Evolutionary conservation across 2,329 filamentous ascomycete genomes (phyloP).

Genomic region (Mariannaea sp.): DNA sequence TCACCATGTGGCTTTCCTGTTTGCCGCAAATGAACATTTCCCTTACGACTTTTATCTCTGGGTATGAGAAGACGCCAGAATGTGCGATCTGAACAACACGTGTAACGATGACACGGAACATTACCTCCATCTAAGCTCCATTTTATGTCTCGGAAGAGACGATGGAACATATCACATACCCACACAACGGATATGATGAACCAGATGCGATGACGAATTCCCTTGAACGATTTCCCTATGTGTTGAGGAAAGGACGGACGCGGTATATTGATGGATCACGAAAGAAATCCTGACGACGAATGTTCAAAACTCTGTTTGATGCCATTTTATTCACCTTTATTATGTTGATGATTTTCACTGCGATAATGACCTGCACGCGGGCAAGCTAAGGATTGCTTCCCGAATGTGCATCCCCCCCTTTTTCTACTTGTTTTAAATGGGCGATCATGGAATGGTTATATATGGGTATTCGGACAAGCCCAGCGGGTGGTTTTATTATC

Average conservation of each 20-base stretch:
- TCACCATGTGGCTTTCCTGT: conserved; percentile 7
- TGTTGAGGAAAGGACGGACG: not conserved
- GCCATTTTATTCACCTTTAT: too few species aligned
- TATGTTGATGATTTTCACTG: not conserved
- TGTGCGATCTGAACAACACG: conserved; percentile 3
- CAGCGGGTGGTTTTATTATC: not conserved
- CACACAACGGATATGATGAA: not conserved
- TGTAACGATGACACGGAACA: conserved; percentile 5
- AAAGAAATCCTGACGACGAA: not conserved
- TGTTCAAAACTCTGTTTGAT: not conserved
- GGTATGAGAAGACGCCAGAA: not conserved
- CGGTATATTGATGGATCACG: conserved; percentile 1
- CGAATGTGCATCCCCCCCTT: too few species aligned
- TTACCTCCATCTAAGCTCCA: not conserved
- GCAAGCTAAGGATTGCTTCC: too few species aligned
- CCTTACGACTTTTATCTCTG: conserved; percentile 5
- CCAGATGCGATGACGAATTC: conserved; percentile 1
- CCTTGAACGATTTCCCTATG: not conserved
- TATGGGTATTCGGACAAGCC: not conserved
- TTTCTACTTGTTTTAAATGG: not conserved
- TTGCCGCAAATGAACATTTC: not conserved
- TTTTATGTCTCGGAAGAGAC: not conserved
- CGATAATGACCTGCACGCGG: not conserved
- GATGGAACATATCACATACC: not conserved
- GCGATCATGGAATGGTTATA: not conserved